phyloP scores from a whole-genome alignment of 805 yeast species.

The Allodekkera sacchari region DNA sequence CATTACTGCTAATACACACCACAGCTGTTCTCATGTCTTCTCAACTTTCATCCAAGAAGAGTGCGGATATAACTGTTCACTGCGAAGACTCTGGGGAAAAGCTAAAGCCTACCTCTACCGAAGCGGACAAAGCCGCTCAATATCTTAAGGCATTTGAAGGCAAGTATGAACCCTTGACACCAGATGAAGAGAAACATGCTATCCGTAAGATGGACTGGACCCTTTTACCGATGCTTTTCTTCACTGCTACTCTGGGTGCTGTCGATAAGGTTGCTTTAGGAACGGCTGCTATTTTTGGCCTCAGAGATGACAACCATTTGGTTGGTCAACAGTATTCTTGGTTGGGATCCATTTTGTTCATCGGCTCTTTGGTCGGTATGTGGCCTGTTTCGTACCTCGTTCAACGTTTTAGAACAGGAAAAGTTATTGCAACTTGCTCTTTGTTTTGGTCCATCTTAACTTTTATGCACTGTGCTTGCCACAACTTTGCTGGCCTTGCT shows the following conservation, averaged over 20 bases:
- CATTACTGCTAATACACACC: no score
- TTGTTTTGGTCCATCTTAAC: constrained; percentile 55
- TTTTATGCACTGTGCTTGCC: constrained; percentile 38
- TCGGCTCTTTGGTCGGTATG: constrained; percentile 34
- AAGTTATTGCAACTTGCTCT: constrained; percentile 39
- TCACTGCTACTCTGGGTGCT: background rate
- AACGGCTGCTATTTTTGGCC: constrained; percentile 46
- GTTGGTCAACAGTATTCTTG: constrained; percentile 29
- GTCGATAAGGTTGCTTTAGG: constrained; percentile 10
- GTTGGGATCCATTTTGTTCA: constrained; percentile 24
- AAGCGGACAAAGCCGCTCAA: no score
- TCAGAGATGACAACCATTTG: constrained; percentile 40
- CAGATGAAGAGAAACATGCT: constrained; percentile 21
- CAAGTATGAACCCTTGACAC: no score
- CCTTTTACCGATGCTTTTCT: constrained; percentile 27
- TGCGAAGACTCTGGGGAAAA: no score
- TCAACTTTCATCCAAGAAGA: no score
- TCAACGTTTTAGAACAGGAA: constrained; percentile 51
- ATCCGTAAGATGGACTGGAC: constrained; percentile 30
- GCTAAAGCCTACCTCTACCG: no score
- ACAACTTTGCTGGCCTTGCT: constrained; percentile 36
- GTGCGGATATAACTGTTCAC: no score
- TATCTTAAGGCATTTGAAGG: no score
- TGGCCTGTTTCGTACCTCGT: constrained; percentile 47
- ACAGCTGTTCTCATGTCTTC: no score